Conservation (phyloP, 1,284 basidiomycete genomes). For the Afroboletus lepidellus region DNA sequence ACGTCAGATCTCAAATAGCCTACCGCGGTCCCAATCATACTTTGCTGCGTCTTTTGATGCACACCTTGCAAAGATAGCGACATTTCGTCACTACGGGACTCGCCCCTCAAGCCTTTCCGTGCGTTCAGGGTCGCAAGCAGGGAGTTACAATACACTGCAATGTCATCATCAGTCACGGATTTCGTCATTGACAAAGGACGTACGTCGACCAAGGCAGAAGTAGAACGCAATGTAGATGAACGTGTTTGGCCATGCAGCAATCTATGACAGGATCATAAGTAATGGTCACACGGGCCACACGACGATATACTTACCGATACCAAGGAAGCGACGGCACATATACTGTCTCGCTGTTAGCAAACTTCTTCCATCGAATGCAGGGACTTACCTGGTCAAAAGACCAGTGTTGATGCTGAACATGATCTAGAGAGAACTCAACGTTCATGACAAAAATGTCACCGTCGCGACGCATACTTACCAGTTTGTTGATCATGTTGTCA, state of each 20-base stretch:
- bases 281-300: neutral
- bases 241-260: slow-evolving; percentile 37
- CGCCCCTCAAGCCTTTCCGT: slow-evolving; percentile 38
- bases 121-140: slow-evolving; percentile 52
- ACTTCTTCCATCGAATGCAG: neutral
- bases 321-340: slow-evolving; percentile 44
- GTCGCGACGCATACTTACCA: slow-evolving; percentile 31
- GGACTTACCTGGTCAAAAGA: slow-evolving; percentile 35
- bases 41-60: slow-evolving; percentile 27
- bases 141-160: slow-evolving; percentile 50
- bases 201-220: slow-evolving; percentile 49
- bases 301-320: slow-evolving; percentile 35
- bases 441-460: neutral
- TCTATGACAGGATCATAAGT: slow-evolving; percentile 21
- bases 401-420: slow-evolving; percentile 50
- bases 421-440: slow-evolving; percentile 34
- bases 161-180: neutral
- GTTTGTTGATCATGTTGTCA: slow-evolving; percentile 45
- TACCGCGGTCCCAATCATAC: slow-evolving; percentile 19
- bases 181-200: slow-evolving; percentile 16
- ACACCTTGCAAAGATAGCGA: slow-evolving; percentile 34
- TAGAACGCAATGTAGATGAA: slow-evolving; percentile 52
- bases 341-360: slow-evolving; percentile 16
- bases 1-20: neutral
- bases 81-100: slow-evolving; percentile 28